These are phyloP conservation scores for Umbelopsis sp. DNA, from an alignment of 192 early-diverging fungal species.

Conservation along the genomic window DNA sequence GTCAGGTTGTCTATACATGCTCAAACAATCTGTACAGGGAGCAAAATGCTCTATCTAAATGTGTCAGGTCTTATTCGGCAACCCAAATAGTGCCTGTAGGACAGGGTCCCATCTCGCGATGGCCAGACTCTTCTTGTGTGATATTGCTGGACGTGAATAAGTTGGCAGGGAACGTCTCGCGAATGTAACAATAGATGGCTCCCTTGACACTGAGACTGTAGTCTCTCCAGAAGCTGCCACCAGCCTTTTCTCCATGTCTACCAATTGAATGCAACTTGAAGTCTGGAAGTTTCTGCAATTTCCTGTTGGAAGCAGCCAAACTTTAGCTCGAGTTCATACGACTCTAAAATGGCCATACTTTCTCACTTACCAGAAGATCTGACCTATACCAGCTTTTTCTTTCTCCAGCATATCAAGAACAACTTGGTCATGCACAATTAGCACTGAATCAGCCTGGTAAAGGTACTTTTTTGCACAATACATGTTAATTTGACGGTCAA, in stretches of 20 bases:
- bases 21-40: neutral
- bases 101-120: neutral
- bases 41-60: neutral
- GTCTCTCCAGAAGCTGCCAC: slow-evolving; percentile 39
- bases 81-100: slow-evolving; percentile 2
- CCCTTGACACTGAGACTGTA: slow-evolving; percentile 34
- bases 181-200: slow-evolving; percentile 33
- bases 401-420: slow-evolving; percentile 38
- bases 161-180: slow-evolving; percentile 30
- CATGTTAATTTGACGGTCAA: slow-evolving; percentile 32
- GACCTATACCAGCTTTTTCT: slow-evolving; percentile 38
- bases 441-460: slow-evolving; percentile 35
- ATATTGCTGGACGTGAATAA: neutral
- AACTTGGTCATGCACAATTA: slow-evolving; percentile 27
- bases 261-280: slow-evolving; percentile 35
- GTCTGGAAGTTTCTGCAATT: slow-evolving; percentile 16
- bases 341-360: neutral
- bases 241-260: slow-evolving; percentile 25
- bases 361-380: slow-evolving; percentile 36
- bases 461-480: slow-evolving; percentile 30
- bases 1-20: neutral
- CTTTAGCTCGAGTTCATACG: neutral
- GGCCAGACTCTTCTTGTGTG: neutral
- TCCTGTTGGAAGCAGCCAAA: neutral
- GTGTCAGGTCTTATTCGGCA: neutral